Evolutionary conservation across 2,329 filamentous ascomycete genomes (phyloP).

Genomic region (Fusarium anguioides): DNA sequence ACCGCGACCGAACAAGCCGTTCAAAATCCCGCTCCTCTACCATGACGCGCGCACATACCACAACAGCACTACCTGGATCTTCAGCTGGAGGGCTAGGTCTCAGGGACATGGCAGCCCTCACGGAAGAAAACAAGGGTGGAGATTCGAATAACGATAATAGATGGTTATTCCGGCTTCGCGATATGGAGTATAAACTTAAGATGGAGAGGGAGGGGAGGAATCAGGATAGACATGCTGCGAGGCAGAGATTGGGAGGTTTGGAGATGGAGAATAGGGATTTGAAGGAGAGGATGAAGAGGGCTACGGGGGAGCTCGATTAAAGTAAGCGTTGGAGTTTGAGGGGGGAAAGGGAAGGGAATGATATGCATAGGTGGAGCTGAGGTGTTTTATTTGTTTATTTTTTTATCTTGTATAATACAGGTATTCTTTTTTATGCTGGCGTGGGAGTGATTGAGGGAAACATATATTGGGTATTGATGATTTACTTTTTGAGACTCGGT

Average conservation of each 20-base stretch:
- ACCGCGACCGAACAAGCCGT: slow-evolving; percentile 54
- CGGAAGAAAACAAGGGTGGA: slow-evolving; percentile 35
- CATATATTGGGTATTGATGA: slow-evolving; percentile 22
- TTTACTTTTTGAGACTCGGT: background rate
- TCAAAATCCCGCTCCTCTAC: slow-evolving; percentile 48
- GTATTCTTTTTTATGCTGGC: slow-evolving; percentile 1
- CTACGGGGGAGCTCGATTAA: slow-evolving; percentile 44
- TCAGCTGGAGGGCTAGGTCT: slow-evolving; percentile 41
- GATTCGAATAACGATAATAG: slow-evolving; percentile 67
- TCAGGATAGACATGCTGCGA: slow-evolving; percentile 84
- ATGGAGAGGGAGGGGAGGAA: slow-evolving; percentile 88
- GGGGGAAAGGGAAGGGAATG: too few species aligned
- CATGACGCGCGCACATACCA: slow-evolving; percentile 48
- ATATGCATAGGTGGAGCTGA: slow-evolving; percentile 38
- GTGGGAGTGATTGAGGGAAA: background rate
- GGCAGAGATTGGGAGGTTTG: slow-evolving; percentile 82
- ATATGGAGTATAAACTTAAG: slow-evolving; percentile 89
- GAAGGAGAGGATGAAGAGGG: slow-evolving; percentile 67
- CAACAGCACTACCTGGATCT: slow-evolving; percentile 43
- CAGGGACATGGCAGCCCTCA: slow-evolving; percentile 46
- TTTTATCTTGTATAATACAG: slow-evolving; percentile 41
- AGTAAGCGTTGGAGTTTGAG: background rate
- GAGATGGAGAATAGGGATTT: slow-evolving; percentile 79
- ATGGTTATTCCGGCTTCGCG: slow-evolving; percentile 86
- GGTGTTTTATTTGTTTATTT: slow-evolving; percentile 34